Base-by-base conservation (phyloP, 2,329 filamentous ascomycete genomes). In the Sclerotinia trifoliorum region DNA sequence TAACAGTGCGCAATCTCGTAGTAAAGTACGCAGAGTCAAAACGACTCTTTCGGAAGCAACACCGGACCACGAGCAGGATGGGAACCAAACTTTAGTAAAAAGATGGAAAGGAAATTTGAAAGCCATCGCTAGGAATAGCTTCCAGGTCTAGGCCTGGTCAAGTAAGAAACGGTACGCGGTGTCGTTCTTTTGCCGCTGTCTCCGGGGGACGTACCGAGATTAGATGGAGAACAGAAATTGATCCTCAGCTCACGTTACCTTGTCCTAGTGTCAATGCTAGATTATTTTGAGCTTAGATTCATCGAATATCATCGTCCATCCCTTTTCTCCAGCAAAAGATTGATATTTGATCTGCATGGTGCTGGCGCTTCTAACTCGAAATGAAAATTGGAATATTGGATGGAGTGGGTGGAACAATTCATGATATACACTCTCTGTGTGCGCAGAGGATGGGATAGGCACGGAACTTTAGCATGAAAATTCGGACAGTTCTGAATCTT, bases 321-420 rank as follows among this genome's bases (percentile, higher is more conserved):
- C 60, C 42, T 51, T 62, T 62, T 48, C 10, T 8, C 39, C 19
- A 19, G 46, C 11, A 19, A 35, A 35, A 32, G 7, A 51, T 51
- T 52, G n/a, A 26, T 51, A 48, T 51, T 63, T 63, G 60, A 63
- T 63, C 60, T 63, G n/a, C 60, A 32, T 51, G 60, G 8, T 15
- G 29, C 13, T 51, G 29, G 21, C 51, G 58, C 29, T n/a, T 32
- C 13, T n/a, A n/a, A 48, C 3, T 54, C 3, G 17, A 32, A 21
- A n/a, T 48, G 26, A 46, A 48, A 42, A 39, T 10, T 19, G 17
- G 52, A 54, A 24, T 44, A 48, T 61, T 48, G 42, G 19, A 60
- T 32, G 42, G 13, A 61, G 42, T 32, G 17, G 35, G 8, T 61
- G 26, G 29, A 39, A 39, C 32, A 56, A 39, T 0, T 39, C 21